phyloP scores from a whole-genome alignment of 139 green algal species.

The Chlamydomonas sp. region DNA sequence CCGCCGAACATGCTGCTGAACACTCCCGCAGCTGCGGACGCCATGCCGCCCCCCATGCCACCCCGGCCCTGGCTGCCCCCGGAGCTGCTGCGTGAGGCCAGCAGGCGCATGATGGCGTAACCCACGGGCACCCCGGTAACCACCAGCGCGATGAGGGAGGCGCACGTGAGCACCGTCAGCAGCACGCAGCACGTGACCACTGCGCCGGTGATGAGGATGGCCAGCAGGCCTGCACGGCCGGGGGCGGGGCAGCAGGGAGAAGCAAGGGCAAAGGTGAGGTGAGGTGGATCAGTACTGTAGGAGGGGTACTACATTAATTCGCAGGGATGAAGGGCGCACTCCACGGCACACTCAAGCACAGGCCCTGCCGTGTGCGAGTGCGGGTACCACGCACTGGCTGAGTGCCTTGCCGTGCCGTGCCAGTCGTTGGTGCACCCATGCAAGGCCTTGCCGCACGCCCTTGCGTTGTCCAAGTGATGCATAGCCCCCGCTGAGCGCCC shows the following conservation, averaged over 20 bases:
- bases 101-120: slow-evolving; percentile 25
- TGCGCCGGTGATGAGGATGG: slow-evolving; percentile 42
- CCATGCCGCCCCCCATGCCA: not conserved
- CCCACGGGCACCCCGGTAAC: slow-evolving; percentile 44
- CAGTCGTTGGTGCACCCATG: no score
- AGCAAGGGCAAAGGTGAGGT: not conserved
- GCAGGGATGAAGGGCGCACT: no score
- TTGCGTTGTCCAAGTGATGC: no score
- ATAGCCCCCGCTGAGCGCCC: not conserved
- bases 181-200: slow-evolving; percentile 36
- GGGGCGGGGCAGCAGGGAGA: not conserved
- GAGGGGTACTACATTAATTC: no score
- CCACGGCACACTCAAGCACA: no score
- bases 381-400: no score
- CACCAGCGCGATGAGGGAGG: slow-evolving; percentile 38
- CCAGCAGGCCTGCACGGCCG: slow-evolving; percentile 19
- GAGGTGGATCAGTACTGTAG: no score
- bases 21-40: no score
- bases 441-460: no score
- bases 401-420: no score
- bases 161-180: slow-evolving; percentile 33
- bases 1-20: no score
- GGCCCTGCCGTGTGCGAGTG: no score
- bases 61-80: not conserved
- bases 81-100: not conserved